Conservation (phyloP, 192 early-diverging fungal species). For the Coemansia umbellata region DNA sequence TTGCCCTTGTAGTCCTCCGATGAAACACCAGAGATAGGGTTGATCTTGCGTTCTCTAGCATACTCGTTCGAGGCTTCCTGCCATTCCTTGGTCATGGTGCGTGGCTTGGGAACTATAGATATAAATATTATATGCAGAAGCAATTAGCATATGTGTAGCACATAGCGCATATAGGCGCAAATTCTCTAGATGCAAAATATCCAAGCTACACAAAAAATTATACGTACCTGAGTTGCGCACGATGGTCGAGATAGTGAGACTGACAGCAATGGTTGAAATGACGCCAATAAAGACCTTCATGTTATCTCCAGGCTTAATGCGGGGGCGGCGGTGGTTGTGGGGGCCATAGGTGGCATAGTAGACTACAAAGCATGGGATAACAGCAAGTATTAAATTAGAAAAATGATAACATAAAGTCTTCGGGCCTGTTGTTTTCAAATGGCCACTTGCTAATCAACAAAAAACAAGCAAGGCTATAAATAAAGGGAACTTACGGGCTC, state of each 20-base stretch:
- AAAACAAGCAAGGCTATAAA: no score
- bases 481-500: constrained; percentile 61
- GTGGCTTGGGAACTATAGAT: constrained; percentile 59
- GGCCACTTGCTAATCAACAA: no score
- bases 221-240: constrained; percentile 54
- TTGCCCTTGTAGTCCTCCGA: constrained; percentile 76
- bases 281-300: constrained; percentile 68
- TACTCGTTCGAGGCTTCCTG: constrained; percentile 77
- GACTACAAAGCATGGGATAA: constrained; percentile 50
- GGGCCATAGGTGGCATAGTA: constrained; percentile 95
- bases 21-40: constrained; percentile 74
- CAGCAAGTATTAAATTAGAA: background rate
- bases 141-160: background rate
- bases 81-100: constrained; percentile 77
- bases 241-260: constrained; percentile 55
- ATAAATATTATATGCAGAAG: constrained; percentile 1
- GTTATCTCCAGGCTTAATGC: constrained; percentile 63
- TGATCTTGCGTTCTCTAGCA: constrained; percentile 63
- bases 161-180: no score
- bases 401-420: background rate
- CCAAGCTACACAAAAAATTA: no score
- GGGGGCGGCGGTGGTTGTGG: constrained; percentile 81
- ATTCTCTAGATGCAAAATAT: no score
- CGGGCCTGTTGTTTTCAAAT: no score
- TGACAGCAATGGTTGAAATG: constrained; percentile 53